Percentiles rank a stretch among this genome's conserved stretches.
These are phyloP conservation scores for Salvia miltiorrhiza DNA, from an alignment of 257 asterid species.

Conservation along the genomic window DNA sequence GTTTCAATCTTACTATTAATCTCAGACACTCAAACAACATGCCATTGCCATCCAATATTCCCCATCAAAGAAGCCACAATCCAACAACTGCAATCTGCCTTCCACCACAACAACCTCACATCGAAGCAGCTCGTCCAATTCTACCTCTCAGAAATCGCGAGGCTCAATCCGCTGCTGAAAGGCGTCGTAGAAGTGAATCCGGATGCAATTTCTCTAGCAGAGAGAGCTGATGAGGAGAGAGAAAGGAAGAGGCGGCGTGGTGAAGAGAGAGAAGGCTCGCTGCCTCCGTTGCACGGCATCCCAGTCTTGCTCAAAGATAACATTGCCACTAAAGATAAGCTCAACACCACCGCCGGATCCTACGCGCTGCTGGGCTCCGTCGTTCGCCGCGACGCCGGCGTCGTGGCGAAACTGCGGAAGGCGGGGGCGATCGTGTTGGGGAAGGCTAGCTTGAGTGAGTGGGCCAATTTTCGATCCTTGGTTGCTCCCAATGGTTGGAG, in stretches of 20 bases:
- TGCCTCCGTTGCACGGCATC: constrained; percentile 46
- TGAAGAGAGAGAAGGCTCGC: constrained; percentile 26
- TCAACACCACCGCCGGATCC: constrained; percentile 65
- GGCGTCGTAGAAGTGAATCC: constrained; percentile 62
- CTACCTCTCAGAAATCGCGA: constrained; percentile 38
- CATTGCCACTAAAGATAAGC: constrained; percentile 54
- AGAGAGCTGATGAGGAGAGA: constrained; percentile 41
- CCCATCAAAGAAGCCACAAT: constrained; percentile 46
- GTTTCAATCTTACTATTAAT: background rate
- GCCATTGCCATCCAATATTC: background rate
- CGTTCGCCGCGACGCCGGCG: constrained; percentile 61
- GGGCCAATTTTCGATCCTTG: constrained; percentile 46
- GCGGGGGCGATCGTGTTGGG: constrained; percentile 70
- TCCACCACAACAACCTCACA: constrained; percentile 28
- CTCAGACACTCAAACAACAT: background rate
- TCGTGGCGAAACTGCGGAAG: constrained; percentile 53
- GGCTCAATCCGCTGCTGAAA: constrained; percentile 55
- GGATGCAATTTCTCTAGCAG: constrained; percentile 49
- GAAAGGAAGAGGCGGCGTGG: constrained; percentile 13
- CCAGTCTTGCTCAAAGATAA: constrained; percentile 80
- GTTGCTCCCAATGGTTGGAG: constrained; percentile 58
- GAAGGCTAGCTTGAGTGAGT: constrained; percentile 69
- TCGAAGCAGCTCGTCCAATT: constrained; percentile 33
- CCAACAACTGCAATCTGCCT: constrained; percentile 30
- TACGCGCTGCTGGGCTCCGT: constrained; percentile 56